A percentile compares a stretch with the other conserved stretches of the same genome.
Conservation (phyloP, 768 basidiomycete genomes). For the Serendipita sp. region DNA sequence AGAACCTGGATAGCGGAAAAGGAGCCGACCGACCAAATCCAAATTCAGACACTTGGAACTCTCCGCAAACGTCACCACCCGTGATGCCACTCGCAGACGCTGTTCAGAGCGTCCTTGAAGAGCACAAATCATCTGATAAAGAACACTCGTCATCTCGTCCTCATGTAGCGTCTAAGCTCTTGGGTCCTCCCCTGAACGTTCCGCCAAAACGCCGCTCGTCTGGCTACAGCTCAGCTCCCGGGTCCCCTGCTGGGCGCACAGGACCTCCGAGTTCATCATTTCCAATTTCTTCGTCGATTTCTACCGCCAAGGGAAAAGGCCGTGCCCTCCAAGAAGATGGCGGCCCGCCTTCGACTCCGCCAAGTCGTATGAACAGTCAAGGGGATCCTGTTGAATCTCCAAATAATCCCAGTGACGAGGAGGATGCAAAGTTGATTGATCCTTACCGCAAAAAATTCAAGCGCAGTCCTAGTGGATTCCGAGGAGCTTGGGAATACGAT, state of each 20-base stretch:
- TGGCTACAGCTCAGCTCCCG: neutral
- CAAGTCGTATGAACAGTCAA: neutral
- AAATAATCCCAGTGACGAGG: neutral
- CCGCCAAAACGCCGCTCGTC: neutral
- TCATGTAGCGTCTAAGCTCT: neutral
- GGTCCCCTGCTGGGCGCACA: conserved; percentile 44
- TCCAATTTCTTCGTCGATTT: conserved; percentile 37
- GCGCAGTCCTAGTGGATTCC: conserved; percentile 32
- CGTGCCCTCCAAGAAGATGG: neutral
- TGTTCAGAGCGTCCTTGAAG: neutral
- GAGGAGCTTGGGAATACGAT: conserved; percentile 41
- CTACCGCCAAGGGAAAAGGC: conserved; percentile 5
- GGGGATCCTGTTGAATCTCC: neutral
- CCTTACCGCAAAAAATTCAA: conserved; percentile 19
- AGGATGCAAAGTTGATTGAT: conserved; percentile 18
- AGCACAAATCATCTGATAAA: neutral
- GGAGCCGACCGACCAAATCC: neutral
- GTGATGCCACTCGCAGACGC: neutral
- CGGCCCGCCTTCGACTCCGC: neutral
- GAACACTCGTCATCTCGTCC: neutral
- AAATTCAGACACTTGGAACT: neutral
- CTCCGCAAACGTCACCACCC: neutral
- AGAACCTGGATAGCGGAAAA: too few relatives aligned
- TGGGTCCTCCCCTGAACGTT: neutral
- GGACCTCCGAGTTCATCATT: conserved; percentile 63